Evolutionary conservation across 139 green algal genomes (phyloP), one percentile per base, ranked within the genome.

Genomic region (Chlamydomonas sp.): DNA sequence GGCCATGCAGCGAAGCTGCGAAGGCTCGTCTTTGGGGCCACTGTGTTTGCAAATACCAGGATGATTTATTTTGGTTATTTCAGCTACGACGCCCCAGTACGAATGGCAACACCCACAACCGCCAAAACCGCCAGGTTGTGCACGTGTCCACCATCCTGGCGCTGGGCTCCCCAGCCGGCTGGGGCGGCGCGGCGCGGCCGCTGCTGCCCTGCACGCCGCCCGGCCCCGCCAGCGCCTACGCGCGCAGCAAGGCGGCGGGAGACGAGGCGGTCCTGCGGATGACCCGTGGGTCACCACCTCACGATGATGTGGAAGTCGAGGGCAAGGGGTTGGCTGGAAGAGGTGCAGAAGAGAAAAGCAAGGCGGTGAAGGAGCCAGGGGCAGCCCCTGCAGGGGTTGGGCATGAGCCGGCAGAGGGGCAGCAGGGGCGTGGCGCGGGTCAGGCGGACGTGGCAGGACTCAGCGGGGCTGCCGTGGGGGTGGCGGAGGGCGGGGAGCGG

Each of bases 61-160:
- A 49, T 49, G 31, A 49, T 49, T 49, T 49, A 49, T 0, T 49
- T 49, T 49, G 31, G 31, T 49, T 49, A 49, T 49, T 49, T 49
- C 0, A 49, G 31, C 31, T 49, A 49, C 31, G 31, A 49, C 31
- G 31, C 31, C 31, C 31, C 31, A 49, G 0, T 49, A 49, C 31
- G 31, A 49, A 49, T 49, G 31, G 0, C 31, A 49, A 49, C 31
- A 49, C 68, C 68, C 68, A 7, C 68, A 12, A 12, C 68, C 68
- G n/a, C 4, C 15, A 7, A 20, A 12, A 12, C 68, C 68, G 12
- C 17, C 80, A 85, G 80, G 16, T 78, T 12, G 80, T 85, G 49
- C 80, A 85, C 1, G 80, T 85, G 4, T 71, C 58, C 68, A 85
- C 80, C 59, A 15, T 85, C 9, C 68, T 85, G 16, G 80, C 80